These are phyloP conservation scores for Aspergillus tubingensis DNA, from an alignment of 2,329 filamentous ascomycete species.

Conservation along the genomic window DNA sequence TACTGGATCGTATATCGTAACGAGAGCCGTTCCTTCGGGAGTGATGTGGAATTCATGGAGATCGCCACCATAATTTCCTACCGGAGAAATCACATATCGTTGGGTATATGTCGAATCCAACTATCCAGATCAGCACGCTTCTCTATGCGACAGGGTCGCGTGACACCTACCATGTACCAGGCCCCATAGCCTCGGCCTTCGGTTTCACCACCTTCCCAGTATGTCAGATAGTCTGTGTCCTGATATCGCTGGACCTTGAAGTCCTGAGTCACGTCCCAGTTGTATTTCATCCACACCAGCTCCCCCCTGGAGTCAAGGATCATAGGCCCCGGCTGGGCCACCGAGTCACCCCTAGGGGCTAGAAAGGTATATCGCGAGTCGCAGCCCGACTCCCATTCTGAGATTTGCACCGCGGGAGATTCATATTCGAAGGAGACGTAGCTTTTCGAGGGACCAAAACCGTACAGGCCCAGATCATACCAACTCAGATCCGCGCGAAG, in stretches of 20 bases:
- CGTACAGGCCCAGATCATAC: slow-evolving; percentile 35
- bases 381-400: slow-evolving; percentile 27
- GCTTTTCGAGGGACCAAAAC: slow-evolving; percentile 31
- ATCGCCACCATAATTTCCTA: slow-evolving; percentile 29
- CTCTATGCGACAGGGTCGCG: not conserved
- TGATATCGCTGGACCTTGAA: slow-evolving; percentile 29
- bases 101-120: slow-evolving; percentile 28
- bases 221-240: slow-evolving; percentile 28
- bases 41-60: slow-evolving; percentile 41
- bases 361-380: slow-evolving; percentile 34
- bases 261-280: slow-evolving; percentile 28
- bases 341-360: slow-evolving; percentile 35
- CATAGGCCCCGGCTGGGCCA: slow-evolving; percentile 28
- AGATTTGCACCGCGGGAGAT: slow-evolving; percentile 30
- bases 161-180: slow-evolving; percentile 29
- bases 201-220: slow-evolving; percentile 29
- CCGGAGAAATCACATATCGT: slow-evolving; percentile 22
- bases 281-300: slow-evolving; percentile 30
- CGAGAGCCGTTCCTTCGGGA: slow-evolving; percentile 30
- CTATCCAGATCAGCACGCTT: slow-evolving; percentile 13
- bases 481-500: slow-evolving; percentile 22
- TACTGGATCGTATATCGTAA: slow-evolving; percentile 33
- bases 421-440: slow-evolving; percentile 34
- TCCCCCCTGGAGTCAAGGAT: slow-evolving; percentile 31
- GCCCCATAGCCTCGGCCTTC: slow-evolving; percentile 23